A percentile compares a stretch with the other conserved stretches of the same genome.
These are phyloP conservation scores for Zygosaccharomyces sapae DNA, from an alignment of 1,139 yeast genomes.

Conservation along the genomic window DNA sequence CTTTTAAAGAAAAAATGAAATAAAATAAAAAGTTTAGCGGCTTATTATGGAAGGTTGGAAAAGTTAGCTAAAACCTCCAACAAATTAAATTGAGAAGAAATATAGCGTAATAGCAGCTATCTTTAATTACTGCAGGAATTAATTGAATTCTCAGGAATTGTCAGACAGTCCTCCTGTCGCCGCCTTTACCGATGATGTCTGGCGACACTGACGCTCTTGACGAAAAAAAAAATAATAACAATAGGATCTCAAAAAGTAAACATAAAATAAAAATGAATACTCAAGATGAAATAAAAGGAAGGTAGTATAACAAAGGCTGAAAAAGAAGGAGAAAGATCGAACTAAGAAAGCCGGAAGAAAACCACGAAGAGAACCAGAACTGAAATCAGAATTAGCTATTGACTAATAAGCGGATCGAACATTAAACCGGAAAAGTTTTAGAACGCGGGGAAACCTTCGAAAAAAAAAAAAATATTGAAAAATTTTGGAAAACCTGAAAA, in stretches of 20 bases:
- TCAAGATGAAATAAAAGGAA: neutral
- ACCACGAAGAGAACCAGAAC: neutral
- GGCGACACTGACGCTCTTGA: constrained; percentile 6
- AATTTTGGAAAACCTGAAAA: constrained; percentile 9
- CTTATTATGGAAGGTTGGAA: constrained; percentile 16
- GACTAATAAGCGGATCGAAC: neutral
- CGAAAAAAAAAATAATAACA: constrained; percentile 1
- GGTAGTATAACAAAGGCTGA: neutral
- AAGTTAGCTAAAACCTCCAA: constrained; percentile 33
- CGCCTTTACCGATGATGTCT: constrained; percentile 2
- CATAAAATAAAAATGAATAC: neutral
- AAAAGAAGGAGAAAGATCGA: neutral
- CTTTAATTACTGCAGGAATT: neutral
- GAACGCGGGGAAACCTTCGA: constrained; percentile 1
- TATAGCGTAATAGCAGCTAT: neutral
- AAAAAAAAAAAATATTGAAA: constrained; percentile 4
- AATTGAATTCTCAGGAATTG: neutral
- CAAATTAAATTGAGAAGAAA: neutral
- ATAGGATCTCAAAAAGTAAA: constrained; percentile 1
- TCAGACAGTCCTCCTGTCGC: constrained; percentile 7
- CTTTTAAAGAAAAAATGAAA: constrained; percentile 1
- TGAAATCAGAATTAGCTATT: neutral
- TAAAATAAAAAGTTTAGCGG: constrained; percentile 3
- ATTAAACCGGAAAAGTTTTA: constrained; percentile 12
- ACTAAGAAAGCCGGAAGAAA: constrained; percentile 4